A percentile compares a stretch with the other conserved stretches of the same genome.
Evolutionary conservation across 306 rosid genomes (phyloP).

Genomic region (Glycine latifolia): DNA sequence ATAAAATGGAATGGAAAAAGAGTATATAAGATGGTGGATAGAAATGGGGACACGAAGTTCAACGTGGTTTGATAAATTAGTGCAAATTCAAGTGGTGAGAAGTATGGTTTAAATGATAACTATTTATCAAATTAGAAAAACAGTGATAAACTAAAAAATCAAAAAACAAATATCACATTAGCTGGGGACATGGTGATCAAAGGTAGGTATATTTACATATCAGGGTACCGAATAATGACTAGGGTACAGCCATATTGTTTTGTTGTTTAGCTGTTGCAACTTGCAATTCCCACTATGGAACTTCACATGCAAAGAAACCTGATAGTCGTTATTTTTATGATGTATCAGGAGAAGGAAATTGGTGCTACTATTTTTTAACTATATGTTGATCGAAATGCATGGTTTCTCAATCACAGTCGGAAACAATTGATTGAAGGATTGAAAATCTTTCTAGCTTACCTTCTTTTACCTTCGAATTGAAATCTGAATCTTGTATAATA

Average conservation of each 20-base stretch:
- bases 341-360: neutral
- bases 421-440: neutral
- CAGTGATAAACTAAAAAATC: neutral
- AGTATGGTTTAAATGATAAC: no score
- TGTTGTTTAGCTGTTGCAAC: neutral
- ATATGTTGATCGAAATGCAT: neutral
- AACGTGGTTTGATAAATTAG: no score
- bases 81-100: no score
- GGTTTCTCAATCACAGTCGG: neutral
- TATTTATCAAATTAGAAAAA: no score
- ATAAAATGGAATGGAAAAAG: no score
- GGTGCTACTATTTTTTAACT: neutral
- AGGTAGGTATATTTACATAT: neutral
- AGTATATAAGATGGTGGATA: no score
- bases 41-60: no score
- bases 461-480: no score
- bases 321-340: neutral
- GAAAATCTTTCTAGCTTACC: neutral
- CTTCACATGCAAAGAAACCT: conserved; percentile 41
- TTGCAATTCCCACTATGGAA: conserved; percentile 9
- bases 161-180: neutral
- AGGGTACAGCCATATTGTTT: neutral
- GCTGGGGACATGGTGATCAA: neutral
- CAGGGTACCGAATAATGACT: neutral
- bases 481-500: no score